A percentile compares a stretch with the other conserved stretches of the same genome.
phyloP scores from a whole-genome alignment of 2,329 filamentous ascomycete genomes.

The Penicillium vulpinum region DNA sequence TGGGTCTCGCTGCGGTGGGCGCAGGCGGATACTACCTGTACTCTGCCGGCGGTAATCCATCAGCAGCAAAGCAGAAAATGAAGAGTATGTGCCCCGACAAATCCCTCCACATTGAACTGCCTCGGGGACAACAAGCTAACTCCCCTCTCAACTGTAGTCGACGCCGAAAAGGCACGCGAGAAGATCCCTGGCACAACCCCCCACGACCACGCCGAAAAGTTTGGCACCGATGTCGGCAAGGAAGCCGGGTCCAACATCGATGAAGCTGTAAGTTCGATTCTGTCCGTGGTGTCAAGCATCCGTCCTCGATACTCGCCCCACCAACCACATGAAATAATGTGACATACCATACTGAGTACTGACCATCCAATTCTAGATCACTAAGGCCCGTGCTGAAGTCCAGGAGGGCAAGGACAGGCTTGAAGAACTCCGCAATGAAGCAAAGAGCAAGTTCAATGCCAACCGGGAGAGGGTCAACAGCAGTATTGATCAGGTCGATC shows the following conservation, averaged over 20 bases:
- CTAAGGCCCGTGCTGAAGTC: conserved; percentile 62
- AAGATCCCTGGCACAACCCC: conserved; percentile 64
- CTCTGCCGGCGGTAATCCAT: conserved; percentile 75
- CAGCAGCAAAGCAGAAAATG: conserved; percentile 79
- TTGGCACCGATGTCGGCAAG: conserved; percentile 62
- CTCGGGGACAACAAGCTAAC: not conserved
- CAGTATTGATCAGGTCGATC: conserved; percentile 74
- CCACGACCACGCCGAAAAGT: conserved; percentile 66
- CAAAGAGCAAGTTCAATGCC: conserved; percentile 48
- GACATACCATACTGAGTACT: not conserved
- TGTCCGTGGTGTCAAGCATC: not conserved
- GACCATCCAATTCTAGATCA: conserved; percentile 45
- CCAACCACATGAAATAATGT: conserved; percentile 3
- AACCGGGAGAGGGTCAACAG: conserved; percentile 50
- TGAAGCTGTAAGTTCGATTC: conserved; percentile 59
- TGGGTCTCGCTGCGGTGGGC: conserved; percentile 61
- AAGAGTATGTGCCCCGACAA: conserved; percentile 63
- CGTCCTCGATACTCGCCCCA: not conserved
- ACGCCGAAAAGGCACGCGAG: conserved; percentile 68
- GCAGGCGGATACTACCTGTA: conserved; percentile 90
- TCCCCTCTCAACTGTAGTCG: conserved; percentile 56
- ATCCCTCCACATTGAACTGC: not conserved
- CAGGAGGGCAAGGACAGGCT: conserved; percentile 60
- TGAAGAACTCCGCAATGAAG: conserved; percentile 66
- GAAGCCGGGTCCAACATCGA: conserved; percentile 68